Evolutionary conservation across 176 grass and related monocot species (phyloP), one percentile per base, ranked within the genome.

Genomic region (Aegilops umbellulata): DNA sequence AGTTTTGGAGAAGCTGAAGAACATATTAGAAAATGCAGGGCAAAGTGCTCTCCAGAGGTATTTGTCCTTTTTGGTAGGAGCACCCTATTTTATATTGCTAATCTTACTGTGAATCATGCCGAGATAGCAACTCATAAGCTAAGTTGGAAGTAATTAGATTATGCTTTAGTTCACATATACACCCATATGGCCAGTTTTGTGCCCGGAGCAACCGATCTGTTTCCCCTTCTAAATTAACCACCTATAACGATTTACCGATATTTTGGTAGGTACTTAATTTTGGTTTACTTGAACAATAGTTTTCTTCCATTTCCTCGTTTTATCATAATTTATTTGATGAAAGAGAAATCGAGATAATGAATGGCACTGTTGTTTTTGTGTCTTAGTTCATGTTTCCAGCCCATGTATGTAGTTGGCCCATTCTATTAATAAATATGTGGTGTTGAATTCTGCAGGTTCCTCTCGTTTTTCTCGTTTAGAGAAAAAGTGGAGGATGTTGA

Each of bases 1-100:
- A 71, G 93, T 98, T 77, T 85, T 98, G 90, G 96, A 98, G 78
- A 98, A 95, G 78, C 84, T 98, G 77, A 98, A 98, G 86, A 88
- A 77, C 36, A 92, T 95, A 92, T 87, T 98, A 79, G 88, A 92
- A 30, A 93, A 85, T 66, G 86, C 91, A 79, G 96, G 91, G 24
- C 90, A 92, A 87, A 98, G 86, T 69, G 69, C 82, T 61, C 82
- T 98, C 68, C 86, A 94, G 35, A 98, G 93, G 96, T 98, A 92
- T 30, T 68, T 64, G 71, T 87, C 72, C 44, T 71, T 71, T 86
- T 80, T 84, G 63, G 72, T 66, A 72, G 31, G 10, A 80, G 14
- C 53, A 17, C 61, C 25, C 60, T 83, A 24, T 88, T 64, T 76
- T 65, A 67, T 86, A 31, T 9, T 77, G 26, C 29, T 74, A 26